A percentile compares a stretch with the other conserved stretches of the same genome.
phyloP scores from a whole-genome alignment of 2,329 filamentous ascomycete genomes.

The Scedosporium boydii region DNA sequence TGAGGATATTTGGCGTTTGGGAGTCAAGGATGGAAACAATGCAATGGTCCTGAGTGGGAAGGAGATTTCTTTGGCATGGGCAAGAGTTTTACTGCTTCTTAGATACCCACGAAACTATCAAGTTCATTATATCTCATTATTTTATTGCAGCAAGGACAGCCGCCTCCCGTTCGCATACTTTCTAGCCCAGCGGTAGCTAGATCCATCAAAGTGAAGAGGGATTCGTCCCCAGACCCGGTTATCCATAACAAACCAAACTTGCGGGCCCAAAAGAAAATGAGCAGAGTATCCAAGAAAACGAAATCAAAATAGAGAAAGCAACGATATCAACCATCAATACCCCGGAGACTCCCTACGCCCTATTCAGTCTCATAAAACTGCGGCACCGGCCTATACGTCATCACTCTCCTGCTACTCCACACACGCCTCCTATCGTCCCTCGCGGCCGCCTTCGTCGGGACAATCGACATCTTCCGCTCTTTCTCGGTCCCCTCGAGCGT shows the following conservation, averaged over 20 bases:
- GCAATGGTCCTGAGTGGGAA: neutral
- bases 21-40: neutral
- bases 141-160: too few species aligned
- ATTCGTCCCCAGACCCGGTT: neutral
- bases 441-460: neutral
- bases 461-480: constrained; percentile 26
- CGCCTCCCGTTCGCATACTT: neutral
- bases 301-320: too few species aligned
- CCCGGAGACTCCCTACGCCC: neutral
- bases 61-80: neutral
- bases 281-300: too few species aligned
- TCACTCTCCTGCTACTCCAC: neutral
- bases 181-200: neutral
- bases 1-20: neutral
- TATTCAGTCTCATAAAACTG: neutral
- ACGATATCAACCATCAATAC: neutral
- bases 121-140: too few species aligned
- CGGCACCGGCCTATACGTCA: neutral
- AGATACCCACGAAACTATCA: too few species aligned
- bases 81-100: neutral
- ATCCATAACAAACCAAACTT: neutral
- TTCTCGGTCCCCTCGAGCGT: constrained; percentile 24
- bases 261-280: neutral
- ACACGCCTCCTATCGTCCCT: neutral
- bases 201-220: neutral